Conservation (phyloP, 2,329 filamentous ascomycete species). For the Paecilomyces niveus region DNA sequence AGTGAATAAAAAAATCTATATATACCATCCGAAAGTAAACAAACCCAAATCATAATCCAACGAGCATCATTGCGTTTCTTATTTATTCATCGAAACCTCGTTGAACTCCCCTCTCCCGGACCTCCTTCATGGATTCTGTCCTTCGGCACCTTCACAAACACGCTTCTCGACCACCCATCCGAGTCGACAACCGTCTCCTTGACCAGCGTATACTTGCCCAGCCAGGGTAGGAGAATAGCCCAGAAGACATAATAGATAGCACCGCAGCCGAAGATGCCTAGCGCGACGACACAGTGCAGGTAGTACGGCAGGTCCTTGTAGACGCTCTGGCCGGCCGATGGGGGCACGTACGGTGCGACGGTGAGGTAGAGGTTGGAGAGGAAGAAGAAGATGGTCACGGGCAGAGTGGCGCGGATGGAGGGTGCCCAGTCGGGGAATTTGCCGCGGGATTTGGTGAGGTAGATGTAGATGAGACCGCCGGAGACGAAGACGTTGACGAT, state of each 20-base stretch:
- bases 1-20: too few relatives aligned
- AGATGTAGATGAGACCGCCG: conserved; percentile 42
- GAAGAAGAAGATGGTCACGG: conserved; percentile 47
- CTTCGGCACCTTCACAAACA: conserved; percentile 43
- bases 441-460: conserved; percentile 25
- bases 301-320: conserved; percentile 48
- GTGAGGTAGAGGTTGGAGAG: conserved; percentile 48
- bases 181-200: conserved; percentile 49
- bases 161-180: conserved; percentile 57
- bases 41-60: too few relatives aligned
- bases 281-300: conserved; percentile 47
- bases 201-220: conserved; percentile 46
- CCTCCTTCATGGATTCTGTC: conserved; percentile 1
- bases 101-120: background rate
- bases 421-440: conserved; percentile 42
- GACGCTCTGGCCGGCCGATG: conserved; percentile 41
- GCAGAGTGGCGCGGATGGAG: conserved; percentile 43
- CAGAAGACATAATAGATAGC: conserved; percentile 47
- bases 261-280: conserved; percentile 43
- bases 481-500: conserved; percentile 47
- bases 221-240: conserved; percentile 42
- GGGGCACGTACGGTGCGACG: conserved; percentile 46
- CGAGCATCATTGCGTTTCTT: too few relatives aligned
- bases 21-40: too few relatives aligned
- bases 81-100: too few relatives aligned